phyloP scores from a whole-genome alignment of 495 filamentous ascomycete genomes.

The Trichoderma parareesei region DNA sequence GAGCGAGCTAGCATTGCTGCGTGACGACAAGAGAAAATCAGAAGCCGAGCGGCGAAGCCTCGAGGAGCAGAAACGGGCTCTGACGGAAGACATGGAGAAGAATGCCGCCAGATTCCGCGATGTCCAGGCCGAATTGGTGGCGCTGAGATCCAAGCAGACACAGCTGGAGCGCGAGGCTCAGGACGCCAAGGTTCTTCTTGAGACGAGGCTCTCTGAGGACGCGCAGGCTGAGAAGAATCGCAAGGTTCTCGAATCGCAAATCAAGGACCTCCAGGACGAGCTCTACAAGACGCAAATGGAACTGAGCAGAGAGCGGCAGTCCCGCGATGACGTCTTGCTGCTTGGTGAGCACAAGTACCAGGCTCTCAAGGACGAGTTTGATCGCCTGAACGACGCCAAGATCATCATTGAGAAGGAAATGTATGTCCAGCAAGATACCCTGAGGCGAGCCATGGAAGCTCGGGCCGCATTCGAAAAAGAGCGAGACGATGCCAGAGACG shows the following conservation, averaged over 20 bases:
- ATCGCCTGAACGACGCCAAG: slow-evolving; percentile 86
- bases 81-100: slow-evolving; percentile 70
- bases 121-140: slow-evolving; percentile 78
- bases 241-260: slow-evolving; percentile 78
- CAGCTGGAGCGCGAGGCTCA: slow-evolving; percentile 82
- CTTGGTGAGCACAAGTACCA: slow-evolving; percentile 83
- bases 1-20: slow-evolving; percentile 79
- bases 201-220: slow-evolving; percentile 84
- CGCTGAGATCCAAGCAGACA: slow-evolving; percentile 71
- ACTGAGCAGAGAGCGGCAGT: slow-evolving; percentile 85
- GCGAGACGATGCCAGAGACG: slow-evolving; percentile 78
- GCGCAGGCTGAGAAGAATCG: slow-evolving; percentile 77
- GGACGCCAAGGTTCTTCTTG: slow-evolving; percentile 77
- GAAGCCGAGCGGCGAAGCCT: slow-evolving; percentile 68
- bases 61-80: slow-evolving; percentile 62
- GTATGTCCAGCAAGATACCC: slow-evolving; percentile 91
- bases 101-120: slow-evolving; percentile 71
- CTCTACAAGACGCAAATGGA: slow-evolving; percentile 81
- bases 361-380: slow-evolving; percentile 73
- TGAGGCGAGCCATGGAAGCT: slow-evolving; percentile 79
- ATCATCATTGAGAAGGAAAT: slow-evolving; percentile 98
- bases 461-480: slow-evolving; percentile 71
- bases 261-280: slow-evolving; percentile 76
- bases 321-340: slow-evolving; percentile 89
- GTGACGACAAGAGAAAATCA: slow-evolving; percentile 70